Percentiles rank a stretch among this genome's conserved stretches.
Conservation (phyloP, 768 basidiomycete genomes). For the Pisolithus orientalis region DNA sequence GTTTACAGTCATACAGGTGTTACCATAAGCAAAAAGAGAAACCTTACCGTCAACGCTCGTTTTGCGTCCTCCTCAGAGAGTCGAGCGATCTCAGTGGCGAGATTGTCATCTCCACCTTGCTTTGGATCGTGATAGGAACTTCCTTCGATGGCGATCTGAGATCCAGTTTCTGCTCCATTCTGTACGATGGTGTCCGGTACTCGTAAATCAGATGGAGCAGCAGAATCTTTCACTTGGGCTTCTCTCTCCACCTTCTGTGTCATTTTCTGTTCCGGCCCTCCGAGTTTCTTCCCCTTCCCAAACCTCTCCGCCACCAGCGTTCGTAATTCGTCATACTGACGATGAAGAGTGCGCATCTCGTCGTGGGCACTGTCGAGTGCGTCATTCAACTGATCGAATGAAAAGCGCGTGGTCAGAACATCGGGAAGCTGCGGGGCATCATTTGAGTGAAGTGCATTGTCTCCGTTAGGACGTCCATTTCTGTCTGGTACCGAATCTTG, state of each 20-base stretch:
- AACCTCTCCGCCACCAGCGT: conserved; percentile 11
- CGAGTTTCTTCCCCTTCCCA: neutral
- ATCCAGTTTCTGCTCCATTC: too few relatives aligned
- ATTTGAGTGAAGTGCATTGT: too few relatives aligned
- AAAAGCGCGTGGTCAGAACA: conserved; percentile 9
- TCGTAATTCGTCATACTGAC: conserved; percentile 20
- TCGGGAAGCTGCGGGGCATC: neutral
- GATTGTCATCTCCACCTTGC: neutral
- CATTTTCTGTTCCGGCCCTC: neutral
- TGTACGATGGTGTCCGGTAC: too few relatives aligned
- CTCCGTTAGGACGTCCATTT: neutral
- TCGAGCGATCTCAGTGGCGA: conserved; percentile 10
- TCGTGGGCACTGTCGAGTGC: conserved; percentile 17
- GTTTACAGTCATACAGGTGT: neutral
- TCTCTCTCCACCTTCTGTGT: neutral
- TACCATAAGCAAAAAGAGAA: neutral
- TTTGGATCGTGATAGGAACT: neutral
- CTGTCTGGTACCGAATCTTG: neutral
- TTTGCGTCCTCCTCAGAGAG: conserved; percentile 22
- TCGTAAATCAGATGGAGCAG: too few relatives aligned
- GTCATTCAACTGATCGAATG: conserved; percentile 19
- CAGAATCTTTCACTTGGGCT: too few relatives aligned
- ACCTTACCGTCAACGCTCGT: conserved; percentile 15
- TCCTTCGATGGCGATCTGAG: too few relatives aligned
- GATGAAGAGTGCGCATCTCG: conserved; percentile 21